Evolutionary conservation across 2,329 filamentous ascomycete genomes (phyloP), one percentile per base, ranked within the genome.

Genomic region (Madurella mycetomatis): DNA sequence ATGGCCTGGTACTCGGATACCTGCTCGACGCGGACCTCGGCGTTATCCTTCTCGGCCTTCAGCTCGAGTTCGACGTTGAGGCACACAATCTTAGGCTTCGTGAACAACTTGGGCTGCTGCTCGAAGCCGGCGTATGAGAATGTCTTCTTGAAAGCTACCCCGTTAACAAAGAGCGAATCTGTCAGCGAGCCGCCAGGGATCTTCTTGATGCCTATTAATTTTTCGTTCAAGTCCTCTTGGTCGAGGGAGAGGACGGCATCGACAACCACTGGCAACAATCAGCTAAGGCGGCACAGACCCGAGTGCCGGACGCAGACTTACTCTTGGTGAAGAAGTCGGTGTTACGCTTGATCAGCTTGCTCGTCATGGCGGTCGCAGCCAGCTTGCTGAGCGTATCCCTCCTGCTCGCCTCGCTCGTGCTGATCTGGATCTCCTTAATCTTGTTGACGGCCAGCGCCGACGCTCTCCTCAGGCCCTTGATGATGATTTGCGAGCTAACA

Each of bases 1-100:
- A 99, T 96, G 60, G 94, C 94, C 76, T 99, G 94, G 78, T 99
- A 99, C 76, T 99, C 94, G 17, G 92, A 95, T 49, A 99, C 94
- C 73, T 97, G 92, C 75, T 97, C 94, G 55, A 99, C 92, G 56
- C 94, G 87, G 60, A 99, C 91, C 77, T 99, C 94, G 56, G 94
- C 94, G 67, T 99, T 99, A 77, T 99, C 94, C 81, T 96, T 99
- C 74, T 99, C 94, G 59, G 90, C 92, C 84, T 99, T 99, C 65
- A 99, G 80, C 77, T 99, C 94, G 58, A 99, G 81, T 76, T 99
- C 94, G 64, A 99, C 94, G 71, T 97, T 99, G 65, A 99, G 77
- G 74, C 92, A 97, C 58, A 96, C 89, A 64, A 99, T 95, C 80
- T 95, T 95, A 58, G 94, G 94, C 74, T 96, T 84, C 69, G 82